Evolutionary conservation across 352 stramenopile species (phyloP).

Genomic region (Pythium myriotylum): DNA sequence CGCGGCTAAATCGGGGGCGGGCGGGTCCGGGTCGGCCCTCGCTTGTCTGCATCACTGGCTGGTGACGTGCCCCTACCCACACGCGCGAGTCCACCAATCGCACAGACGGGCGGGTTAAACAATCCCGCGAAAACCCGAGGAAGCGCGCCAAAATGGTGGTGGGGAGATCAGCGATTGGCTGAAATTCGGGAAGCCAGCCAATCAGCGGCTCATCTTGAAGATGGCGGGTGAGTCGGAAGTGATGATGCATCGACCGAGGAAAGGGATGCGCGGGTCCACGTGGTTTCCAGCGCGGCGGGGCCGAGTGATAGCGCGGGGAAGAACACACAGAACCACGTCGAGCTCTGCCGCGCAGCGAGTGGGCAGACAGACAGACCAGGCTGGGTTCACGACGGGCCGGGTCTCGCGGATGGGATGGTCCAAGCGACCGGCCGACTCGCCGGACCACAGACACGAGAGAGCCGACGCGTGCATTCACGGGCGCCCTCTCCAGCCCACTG

Average conservation of each 20-base stretch:
- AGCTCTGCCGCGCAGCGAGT: neutral
- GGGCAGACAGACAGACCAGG: neutral
- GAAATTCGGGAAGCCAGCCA: conserved; percentile 17
- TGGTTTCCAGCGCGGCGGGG: conserved; percentile 9
- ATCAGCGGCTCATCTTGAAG: conserved; percentile 17
- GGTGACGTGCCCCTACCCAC: conserved; percentile 5
- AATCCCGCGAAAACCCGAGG: conserved; percentile 19
- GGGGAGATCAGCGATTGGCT: conserved; percentile 20
- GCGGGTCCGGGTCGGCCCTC: conserved; percentile 8
- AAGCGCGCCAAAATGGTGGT: conserved; percentile 28
- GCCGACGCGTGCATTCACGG: too few relatives aligned
- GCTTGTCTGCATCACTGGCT: neutral
- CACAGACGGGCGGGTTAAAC: neutral
- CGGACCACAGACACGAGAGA: too few relatives aligned
- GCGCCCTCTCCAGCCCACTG: too few relatives aligned
- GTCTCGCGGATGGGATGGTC: neutral
- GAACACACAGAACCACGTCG: neutral
- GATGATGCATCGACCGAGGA: conserved; percentile 9
- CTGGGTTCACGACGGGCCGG: too few relatives aligned
- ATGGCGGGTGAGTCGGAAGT: conserved; percentile 25
- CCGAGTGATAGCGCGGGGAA: conserved; percentile 7
- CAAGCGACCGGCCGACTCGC: neutral
- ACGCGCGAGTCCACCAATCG: conserved; percentile 8
- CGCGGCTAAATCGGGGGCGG: conserved; percentile 4
- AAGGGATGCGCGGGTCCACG: conserved; percentile 19